Evolutionary conservation across 2,329 filamentous ascomycete genomes (phyloP).

Genomic region (Didymellaceae sp.): DNA sequence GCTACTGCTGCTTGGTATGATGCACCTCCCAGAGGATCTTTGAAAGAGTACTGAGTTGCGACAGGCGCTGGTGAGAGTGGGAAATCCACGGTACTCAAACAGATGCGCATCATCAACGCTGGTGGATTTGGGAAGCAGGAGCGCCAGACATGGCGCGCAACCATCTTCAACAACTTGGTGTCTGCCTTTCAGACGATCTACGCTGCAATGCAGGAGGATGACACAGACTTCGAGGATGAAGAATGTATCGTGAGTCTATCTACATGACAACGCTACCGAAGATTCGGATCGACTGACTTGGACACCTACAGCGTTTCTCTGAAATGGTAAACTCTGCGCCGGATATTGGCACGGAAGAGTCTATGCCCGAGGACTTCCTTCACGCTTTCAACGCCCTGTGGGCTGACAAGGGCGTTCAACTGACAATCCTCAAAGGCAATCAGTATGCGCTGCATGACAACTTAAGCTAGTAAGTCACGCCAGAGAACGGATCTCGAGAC

Average conservation of each 20-base stretch:
- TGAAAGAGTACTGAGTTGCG: conserved; percentile 30
- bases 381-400: conserved; percentile 84
- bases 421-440: conserved; percentile 90
- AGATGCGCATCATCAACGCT: conserved; percentile 98
- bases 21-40: conserved; percentile 20
- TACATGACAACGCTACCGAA: not conserved
- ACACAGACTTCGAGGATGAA: conserved; percentile 77
- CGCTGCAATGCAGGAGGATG: conserved; percentile 87
- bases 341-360: conserved; percentile 82
- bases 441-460: conserved; percentile 98
- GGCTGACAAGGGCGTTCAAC: conserved; percentile 81
- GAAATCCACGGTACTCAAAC: conserved; percentile 96
- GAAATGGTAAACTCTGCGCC: conserved; percentile 77
- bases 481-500: not conserved
- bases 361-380: conserved; percentile 78
- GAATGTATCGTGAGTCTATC: conserved; percentile 75
- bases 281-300: conserved; percentile 1
- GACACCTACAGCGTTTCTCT: conserved; percentile 70
- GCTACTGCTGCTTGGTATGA: conserved; percentile 85
- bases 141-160: conserved; percentile 90
- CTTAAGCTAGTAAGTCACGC: conserved; percentile 76
- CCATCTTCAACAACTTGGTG: conserved; percentile 94
- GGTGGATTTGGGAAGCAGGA: conserved; percentile 90
- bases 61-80: conserved; percentile 92
- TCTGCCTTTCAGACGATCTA: conserved; percentile 90